Evolutionary conservation across 2,329 filamentous ascomycete genomes (phyloP).

Genomic region (Lecanicillium sp.): DNA sequence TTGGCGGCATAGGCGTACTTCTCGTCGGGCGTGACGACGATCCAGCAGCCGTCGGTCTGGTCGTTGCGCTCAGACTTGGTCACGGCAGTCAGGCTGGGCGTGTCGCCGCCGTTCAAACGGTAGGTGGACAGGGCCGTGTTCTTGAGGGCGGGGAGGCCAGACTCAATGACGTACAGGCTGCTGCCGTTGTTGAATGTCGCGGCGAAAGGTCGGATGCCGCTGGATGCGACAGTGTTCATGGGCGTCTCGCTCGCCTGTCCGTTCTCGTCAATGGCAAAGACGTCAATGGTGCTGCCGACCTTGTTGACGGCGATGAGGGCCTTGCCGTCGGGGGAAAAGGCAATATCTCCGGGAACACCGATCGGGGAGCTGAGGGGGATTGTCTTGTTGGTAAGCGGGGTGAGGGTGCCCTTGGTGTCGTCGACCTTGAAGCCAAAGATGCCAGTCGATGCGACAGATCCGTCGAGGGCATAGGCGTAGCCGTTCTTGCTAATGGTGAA

Average conservation of each 20-base stretch:
- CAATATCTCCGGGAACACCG: conserved; percentile 13
- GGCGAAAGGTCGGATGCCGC: conserved; percentile 11
- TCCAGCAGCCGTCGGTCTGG: conserved; percentile 15
- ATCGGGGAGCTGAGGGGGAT: conserved; percentile 14
- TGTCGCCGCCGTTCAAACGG: conserved; percentile 8
- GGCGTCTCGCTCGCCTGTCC: conserved; percentile 11
- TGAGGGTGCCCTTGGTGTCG: conserved; percentile 7
- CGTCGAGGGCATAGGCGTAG: conserved; percentile 13
- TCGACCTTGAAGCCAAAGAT: conserved; percentile 15
- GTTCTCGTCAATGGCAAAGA: conserved; percentile 11
- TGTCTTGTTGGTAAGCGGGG: conserved; percentile 13
- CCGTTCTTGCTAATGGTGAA: conserved; percentile 14
- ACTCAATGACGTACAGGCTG: conserved; percentile 11
- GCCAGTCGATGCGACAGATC: conserved; percentile 14
- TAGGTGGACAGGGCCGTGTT: conserved; percentile 12
- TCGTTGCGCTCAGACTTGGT: conserved; percentile 11
- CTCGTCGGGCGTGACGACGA: conserved; percentile 13
- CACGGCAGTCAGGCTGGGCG: conserved; percentile 10
- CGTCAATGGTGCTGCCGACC: conserved; percentile 14
- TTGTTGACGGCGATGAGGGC: conserved; percentile 15
- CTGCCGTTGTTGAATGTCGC: conserved; percentile 8
- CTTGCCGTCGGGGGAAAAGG: conserved; percentile 12
- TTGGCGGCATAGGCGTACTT: conserved; percentile 13
- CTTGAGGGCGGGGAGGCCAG: conserved; percentile 9
- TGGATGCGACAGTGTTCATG: conserved; percentile 9